Evolutionary conservation across 768 basidiomycete species (phyloP), one percentile per base, ranked within the genome.

Genomic region (Brasilioporus rufonigricans): DNA sequence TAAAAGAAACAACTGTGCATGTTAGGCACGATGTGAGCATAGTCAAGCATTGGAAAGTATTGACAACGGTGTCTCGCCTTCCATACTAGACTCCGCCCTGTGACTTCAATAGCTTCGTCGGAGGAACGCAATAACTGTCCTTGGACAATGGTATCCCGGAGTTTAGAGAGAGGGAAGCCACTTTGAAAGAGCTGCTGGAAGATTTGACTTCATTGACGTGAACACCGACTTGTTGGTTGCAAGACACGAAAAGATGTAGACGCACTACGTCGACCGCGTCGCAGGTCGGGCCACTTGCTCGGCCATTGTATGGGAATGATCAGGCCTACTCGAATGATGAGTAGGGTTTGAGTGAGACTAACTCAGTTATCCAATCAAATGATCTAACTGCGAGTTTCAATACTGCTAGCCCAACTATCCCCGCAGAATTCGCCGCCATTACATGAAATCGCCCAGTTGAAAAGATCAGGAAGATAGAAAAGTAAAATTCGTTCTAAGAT

Each of bases 31-130:
- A 65, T 55, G 19, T 66, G 48, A 71, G 59, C 41, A 12, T 16
- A 48, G 44, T 45, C 63, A 44, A 66, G 38, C 53, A 57, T 53
- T 53, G 50, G 18, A 33, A 49, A 51, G 46, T 11, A 48, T 57
- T 52, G 53, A 45, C 55, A 39, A 57, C 8, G 18, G n/a, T 50
- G 45, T 27, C 69, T 71, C 44, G 56, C 91, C 86, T 93, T 93
- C 91, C 91, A 93, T 48, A 83, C 84, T 53, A 93, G 71, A 70
- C 91, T 91, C 63, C 91, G 77, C n/a, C 91, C 91, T 53, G 81
- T 70, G 9, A 88, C 74, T 45, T 80, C 83, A 32, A 76, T 66
- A 3, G 71, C 65, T 51, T 70, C 72, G 51, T 77, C 71, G 5
- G 73, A 66, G 24, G 73, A 63, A 47, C 70, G 65, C 59, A 86